Evolutionary conservation across 2,329 filamentous ascomycete genomes (phyloP), one percentile per base, ranked within the genome.

Genomic region (Xylariaceae sp.): DNA sequence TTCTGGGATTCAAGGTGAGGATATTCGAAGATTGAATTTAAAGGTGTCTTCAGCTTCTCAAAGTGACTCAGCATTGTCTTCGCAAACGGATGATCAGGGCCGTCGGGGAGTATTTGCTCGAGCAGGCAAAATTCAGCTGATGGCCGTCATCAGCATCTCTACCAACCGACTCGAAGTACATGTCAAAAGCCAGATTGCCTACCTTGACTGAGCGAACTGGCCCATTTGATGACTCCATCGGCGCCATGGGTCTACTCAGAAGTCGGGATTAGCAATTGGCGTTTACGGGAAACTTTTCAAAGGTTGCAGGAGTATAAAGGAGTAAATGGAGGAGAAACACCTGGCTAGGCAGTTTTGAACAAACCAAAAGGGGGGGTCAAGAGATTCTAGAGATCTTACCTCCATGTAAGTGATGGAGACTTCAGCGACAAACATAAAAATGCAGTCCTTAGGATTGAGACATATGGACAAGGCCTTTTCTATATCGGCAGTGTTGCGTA

Each of bases 381-480:
- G 14, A n/a, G 4, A 33, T 9, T 28, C 14, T 3, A 6, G 5
- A 14, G 39, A 16, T 36, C 51, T 53, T 44, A 62, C 59, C 56
- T 92, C 86, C 91, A 96, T 96, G 67, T 96, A 96, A 1, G 92
- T 95, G 36, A 96, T 85, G 3, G 92, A 96, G 12, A 96, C 92
- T 74, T 98, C 94, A 1, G 92, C 92, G 23, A 92, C 83, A 67
- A 95, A 96, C 21, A 97, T 77, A 2, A 96, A 82, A 2, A 82
- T 79, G 56, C 83, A 86, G 6, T 83, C 76, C 1, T 80, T 70
- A 14, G 88, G 70, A 34, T 87, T 77, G 2, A 91, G 70, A 40
- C 88, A 79, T 9, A 75, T 75, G 16, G 80, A 79, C 21, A 96
- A 75, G 3, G 85, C 78, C 5, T 76, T 69, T 55, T 87, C 78